These are phyloP conservation scores for Garcia nutans DNA, from an alignment of 345 rosid species.

Conservation along the genomic window DNA sequence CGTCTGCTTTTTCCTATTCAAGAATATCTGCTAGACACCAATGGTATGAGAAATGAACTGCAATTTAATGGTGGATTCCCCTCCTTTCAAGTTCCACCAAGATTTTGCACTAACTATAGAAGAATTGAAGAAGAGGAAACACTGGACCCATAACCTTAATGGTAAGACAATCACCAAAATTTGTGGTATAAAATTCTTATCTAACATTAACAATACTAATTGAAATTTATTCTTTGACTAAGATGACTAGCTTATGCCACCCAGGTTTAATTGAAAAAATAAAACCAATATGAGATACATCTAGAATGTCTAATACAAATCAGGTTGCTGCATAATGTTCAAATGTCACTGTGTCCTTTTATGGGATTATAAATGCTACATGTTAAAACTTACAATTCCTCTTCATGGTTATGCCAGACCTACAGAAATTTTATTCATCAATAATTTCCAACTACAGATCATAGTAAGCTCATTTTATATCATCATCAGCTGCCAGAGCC, in stretches of 20 bases:
- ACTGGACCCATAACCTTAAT: not conserved
- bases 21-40: too few species aligned
- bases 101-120: not conserved
- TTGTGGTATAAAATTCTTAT: too few species aligned
- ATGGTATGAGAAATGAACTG: too few species aligned
- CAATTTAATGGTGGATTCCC: not conserved
- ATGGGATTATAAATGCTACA: not conserved
- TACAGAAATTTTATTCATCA: not conserved
- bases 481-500: not conserved
- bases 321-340: not conserved
- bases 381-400: not conserved
- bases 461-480: not conserved
- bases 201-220: too few species aligned
- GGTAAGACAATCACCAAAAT: not conserved
- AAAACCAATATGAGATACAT: not conserved
- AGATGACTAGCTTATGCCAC: not conserved
- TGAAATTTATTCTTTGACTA: too few species aligned
- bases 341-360: not conserved
- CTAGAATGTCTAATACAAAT: not conserved
- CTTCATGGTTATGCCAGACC: not conserved
- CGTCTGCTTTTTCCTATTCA: too few species aligned
- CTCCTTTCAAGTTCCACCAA: not conserved
- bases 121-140: not conserved
- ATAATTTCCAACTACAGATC: not conserved
- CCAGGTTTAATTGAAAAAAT: not conserved